Conservation (phyloP, 805 yeast species). For the Wickerhamiella bombiphila region DNA sequence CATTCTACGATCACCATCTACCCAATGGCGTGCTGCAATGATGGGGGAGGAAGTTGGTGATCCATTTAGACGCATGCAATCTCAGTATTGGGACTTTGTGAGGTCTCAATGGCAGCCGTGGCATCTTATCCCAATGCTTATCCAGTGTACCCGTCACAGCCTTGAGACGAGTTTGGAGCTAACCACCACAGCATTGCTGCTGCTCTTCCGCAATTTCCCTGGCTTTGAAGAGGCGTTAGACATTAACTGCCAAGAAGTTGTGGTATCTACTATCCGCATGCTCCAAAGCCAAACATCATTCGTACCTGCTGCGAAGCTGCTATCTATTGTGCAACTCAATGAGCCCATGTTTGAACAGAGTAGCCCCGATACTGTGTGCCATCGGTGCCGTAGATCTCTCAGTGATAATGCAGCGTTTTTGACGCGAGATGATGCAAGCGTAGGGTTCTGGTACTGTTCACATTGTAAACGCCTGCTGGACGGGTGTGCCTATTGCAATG, state of each 20-base stretch:
- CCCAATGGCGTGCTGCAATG: background rate
- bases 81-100: conserved; percentile 6
- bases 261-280: conserved; percentile 10
- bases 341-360: background rate
- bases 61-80: conserved; percentile 5
- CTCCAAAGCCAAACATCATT: conserved; percentile 23
- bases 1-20: background rate
- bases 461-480: conserved; percentile 45
- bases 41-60: too few species aligned
- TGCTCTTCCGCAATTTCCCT: conserved; percentile 13
- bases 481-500: conserved; percentile 65
- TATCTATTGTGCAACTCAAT: background rate
- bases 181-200: conserved; percentile 12
- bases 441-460: conserved; percentile 80
- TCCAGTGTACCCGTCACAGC: conserved; percentile 1
- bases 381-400: conserved; percentile 21
- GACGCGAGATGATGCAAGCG: conserved; percentile 23
- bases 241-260: conserved; percentile 9
- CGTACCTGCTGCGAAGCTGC: conserved; percentile 35
- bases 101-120: conserved; percentile 7
- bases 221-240: conserved; percentile 1
- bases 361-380: conserved; percentile 35
- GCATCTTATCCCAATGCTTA: conserved; percentile 16
- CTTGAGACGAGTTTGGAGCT: conserved; percentile 10
- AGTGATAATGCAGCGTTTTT: conserved; percentile 21